Evolutionary conservation across 495 filamentous ascomycete genomes (phyloP).

Genomic region (Umbilicaria muhlenbergii): DNA sequence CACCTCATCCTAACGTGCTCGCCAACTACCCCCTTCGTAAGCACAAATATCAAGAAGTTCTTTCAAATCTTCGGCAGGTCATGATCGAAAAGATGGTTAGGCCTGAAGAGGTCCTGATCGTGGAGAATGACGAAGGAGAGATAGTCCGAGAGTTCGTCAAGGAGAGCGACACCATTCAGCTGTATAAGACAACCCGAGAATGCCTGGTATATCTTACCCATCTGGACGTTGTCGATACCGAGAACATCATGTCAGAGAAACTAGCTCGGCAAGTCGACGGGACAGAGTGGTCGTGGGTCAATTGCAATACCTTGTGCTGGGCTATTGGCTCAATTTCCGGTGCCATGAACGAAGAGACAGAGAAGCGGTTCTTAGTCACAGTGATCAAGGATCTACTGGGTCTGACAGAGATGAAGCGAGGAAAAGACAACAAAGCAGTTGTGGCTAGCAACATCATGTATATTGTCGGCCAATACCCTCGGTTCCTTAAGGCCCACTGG

Average conservation of each 20-base stretch:
- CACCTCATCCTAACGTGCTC: constrained; percentile 66
- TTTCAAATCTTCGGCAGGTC: constrained; percentile 84
- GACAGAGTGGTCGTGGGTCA: constrained; percentile 95
- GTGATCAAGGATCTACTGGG: constrained; percentile 99
- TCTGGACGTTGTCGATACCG: constrained; percentile 91
- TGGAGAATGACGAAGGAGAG: constrained; percentile 98
- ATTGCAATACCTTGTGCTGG: constrained; percentile 99
- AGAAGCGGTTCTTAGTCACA: constrained; percentile 94
- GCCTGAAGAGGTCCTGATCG: constrained; percentile 96
- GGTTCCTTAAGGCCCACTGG: constrained; percentile 97
- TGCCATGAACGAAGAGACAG: constrained; percentile 98
- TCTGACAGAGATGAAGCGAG: constrained; percentile 95
- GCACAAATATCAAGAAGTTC: constrained; percentile 88
- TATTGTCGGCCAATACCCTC: constrained; percentile 95
- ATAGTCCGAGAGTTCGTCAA: constrained; percentile 99
- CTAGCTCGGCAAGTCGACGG: constrained; percentile 87
- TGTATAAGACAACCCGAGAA: constrained; percentile 97
- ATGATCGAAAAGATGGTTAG: constrained; percentile 99
- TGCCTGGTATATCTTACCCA: constrained; percentile 97
- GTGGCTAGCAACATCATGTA: constrained; percentile 99
- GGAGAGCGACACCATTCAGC: constrained; percentile 95
- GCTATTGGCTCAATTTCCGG: constrained; percentile 97
- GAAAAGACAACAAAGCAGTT: constrained; percentile 98
- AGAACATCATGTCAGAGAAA: constrained; percentile 98
- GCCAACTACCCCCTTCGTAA: constrained; percentile 84